Evolutionary conservation across 768 basidiomycete genomes (phyloP).

Genomic region (Lactifluus rugatus): DNA sequence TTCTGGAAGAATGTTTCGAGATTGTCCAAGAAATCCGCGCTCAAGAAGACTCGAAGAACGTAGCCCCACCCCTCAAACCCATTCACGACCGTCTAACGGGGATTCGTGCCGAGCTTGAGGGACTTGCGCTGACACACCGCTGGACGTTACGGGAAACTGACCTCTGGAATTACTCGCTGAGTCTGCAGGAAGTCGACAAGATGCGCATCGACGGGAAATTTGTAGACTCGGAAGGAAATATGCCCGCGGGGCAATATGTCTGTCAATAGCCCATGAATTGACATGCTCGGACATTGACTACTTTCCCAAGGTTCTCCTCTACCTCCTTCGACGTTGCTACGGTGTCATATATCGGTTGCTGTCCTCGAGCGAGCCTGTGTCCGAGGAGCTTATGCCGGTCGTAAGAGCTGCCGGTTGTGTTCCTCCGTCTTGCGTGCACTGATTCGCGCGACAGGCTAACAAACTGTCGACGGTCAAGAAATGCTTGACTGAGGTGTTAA

Average conservation of each 20-base stretch:
- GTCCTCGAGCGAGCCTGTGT: constrained; percentile 93
- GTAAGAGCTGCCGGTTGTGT: constrained; percentile 34
- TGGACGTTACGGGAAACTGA: constrained; percentile 96
- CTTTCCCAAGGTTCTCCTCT: constrained; percentile 70
- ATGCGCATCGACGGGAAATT: constrained; percentile 98
- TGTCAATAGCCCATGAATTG: constrained; percentile 24
- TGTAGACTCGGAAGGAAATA: constrained; percentile 85
- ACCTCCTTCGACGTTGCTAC: constrained; percentile 89
- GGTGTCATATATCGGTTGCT: constrained; percentile 90
- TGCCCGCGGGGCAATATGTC: constrained; percentile 92
- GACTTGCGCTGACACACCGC: constrained; percentile 86
- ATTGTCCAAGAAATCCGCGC: constrained; percentile 93
- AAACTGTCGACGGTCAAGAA: constrained; percentile 96
- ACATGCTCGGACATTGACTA: constrained; percentile 1
- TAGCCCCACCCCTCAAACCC: constrained; percentile 76
- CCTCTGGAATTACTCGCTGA: constrained; percentile 86
- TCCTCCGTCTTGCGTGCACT: background rate
- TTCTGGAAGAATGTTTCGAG: constrained; percentile 95
- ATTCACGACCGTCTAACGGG: constrained; percentile 87
- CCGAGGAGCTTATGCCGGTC: constrained; percentile 95
- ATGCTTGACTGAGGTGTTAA: constrained; percentile 90
- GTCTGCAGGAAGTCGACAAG: constrained; percentile 91
- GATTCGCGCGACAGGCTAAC: constrained; percentile 56
- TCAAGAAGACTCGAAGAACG: constrained; percentile 81
- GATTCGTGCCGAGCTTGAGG: constrained; percentile 82